Conservation (phyloP, 495 filamentous ascomycete genomes). For the Tetracladium setigerum region DNA sequence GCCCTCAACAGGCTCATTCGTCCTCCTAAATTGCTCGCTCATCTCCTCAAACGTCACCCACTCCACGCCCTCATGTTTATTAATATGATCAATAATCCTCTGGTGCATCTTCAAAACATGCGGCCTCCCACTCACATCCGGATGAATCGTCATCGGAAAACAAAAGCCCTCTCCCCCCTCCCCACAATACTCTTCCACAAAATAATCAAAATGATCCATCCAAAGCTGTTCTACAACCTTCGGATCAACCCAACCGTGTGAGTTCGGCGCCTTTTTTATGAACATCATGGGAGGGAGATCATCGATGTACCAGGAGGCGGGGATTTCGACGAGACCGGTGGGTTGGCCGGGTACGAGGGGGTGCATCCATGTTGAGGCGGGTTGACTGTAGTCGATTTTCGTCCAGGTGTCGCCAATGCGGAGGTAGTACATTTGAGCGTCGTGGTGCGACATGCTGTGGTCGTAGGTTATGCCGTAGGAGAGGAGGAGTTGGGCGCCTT, state of each 20-base stretch:
- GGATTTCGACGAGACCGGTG: constrained; percentile 57
- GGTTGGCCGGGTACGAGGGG: constrained; percentile 44
- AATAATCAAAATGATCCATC: constrained; percentile 61
- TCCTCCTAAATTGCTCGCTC: constrained; percentile 60
- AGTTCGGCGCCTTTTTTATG: constrained; percentile 51
- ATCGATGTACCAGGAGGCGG: constrained; percentile 62
- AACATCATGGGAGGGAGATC: constrained; percentile 54
- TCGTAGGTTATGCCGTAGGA: constrained; percentile 66
- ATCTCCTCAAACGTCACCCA: constrained; percentile 67
- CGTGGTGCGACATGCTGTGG: constrained; percentile 60
- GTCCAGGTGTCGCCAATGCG: constrained; percentile 55
- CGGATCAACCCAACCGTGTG: constrained; percentile 55
- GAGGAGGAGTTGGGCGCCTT: constrained; percentile 59
- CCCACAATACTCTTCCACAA: constrained; percentile 63
- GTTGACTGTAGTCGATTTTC: constrained; percentile 52
- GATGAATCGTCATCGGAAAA: constrained; percentile 65
- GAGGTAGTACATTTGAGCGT: constrained; percentile 58
- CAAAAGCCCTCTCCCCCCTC: constrained; percentile 66
- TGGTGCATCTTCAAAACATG: constrained; percentile 61
- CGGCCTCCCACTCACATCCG: constrained; percentile 58
- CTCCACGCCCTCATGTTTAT: constrained; percentile 65
- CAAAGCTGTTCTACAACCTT: constrained; percentile 34
- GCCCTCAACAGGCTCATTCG: constrained; percentile 55
- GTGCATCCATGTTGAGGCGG: constrained; percentile 60
- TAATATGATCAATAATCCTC: constrained; percentile 60